Evolutionary conservation across 768 basidiomycete genomes (phyloP).

Genomic region (Kwoniella dendrophila): DNA sequence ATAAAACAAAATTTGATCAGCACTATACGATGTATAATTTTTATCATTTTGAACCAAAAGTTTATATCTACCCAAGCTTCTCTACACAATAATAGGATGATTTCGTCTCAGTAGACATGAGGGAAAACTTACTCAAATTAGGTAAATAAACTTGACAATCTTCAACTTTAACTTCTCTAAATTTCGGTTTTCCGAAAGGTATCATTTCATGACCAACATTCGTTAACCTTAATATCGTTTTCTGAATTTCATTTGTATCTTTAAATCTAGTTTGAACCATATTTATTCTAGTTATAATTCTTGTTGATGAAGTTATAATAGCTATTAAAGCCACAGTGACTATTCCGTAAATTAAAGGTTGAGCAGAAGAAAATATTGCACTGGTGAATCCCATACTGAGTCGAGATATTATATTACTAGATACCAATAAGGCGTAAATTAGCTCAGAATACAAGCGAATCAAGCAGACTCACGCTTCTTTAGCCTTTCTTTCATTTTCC

Average conservation of each 20-base stretch:
- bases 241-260: not conserved
- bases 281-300: conserved; percentile 24
- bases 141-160: conserved; percentile 22
- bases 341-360: conserved; percentile 13
- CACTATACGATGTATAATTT: no score
- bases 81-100: not conserved
- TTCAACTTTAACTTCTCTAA: conserved; percentile 22
- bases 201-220: conserved; percentile 30
- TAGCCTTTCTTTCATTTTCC: conserved; percentile 1
- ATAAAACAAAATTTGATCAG: not conserved
- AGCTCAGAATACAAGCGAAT: not conserved
- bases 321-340: conserved; percentile 6
- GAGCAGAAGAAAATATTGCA: conserved; percentile 11
- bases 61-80: not conserved
- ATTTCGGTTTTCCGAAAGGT: not conserved
- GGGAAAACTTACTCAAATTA: conserved; percentile 10
- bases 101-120: not conserved
- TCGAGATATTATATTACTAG: conserved; percentile 11
- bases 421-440: not conserved
- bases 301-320: conserved; percentile 10
- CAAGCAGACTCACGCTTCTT: conserved; percentile 14
- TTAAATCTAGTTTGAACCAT: conserved; percentile 19
- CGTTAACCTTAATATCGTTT: conserved; percentile 19
- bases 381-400: conserved; percentile 10
- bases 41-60: not conserved